Conservation (phyloP, 2,329 filamentous ascomycete species). For the Aspergillus pseudonomiae region DNA sequence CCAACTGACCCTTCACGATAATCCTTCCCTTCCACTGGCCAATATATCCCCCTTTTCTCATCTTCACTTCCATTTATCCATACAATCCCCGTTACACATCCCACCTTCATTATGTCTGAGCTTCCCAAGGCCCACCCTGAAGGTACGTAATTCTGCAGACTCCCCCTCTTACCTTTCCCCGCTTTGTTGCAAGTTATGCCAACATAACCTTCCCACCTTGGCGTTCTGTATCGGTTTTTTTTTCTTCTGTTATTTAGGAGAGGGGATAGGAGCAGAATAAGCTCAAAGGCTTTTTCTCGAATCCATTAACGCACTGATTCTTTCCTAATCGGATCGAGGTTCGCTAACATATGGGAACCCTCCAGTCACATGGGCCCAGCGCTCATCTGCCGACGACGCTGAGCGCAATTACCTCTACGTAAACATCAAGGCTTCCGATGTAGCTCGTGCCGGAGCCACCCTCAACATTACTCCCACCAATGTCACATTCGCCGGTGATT, state of each 20-base stretch:
- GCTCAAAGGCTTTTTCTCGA: neutral
- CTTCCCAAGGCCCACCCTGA: constrained; percentile 46
- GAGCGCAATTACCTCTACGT: constrained; percentile 95
- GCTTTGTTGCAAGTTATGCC: constrained; percentile 24
- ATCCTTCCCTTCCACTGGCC: constrained; percentile 2
- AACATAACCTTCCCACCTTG: constrained; percentile 6
- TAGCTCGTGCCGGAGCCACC: constrained; percentile 73
- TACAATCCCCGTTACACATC: constrained; percentile 13
- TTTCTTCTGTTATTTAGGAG: too few species aligned
- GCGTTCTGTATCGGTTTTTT: neutral
- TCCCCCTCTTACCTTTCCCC: constrained; percentile 31
- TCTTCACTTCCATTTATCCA: constrained; percentile 10
- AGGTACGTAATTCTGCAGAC: constrained; percentile 42
- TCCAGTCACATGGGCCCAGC: constrained; percentile 95
- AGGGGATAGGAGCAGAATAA: neutral
- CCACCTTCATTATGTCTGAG: constrained; percentile 28
- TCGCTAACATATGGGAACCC: constrained; percentile 11
- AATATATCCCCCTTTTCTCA: neutral
- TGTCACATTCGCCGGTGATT: constrained; percentile 81
- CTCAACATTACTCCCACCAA: constrained; percentile 78
- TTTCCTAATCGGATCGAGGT: constrained; percentile 2
- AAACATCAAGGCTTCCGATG: constrained; percentile 85
- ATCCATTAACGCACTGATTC: constrained; percentile 7
- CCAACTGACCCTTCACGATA: constrained; percentile 13
- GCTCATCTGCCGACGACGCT: constrained; percentile 77